phyloP scores from a whole-genome alignment of 768 basidiomycete genomes.

The Fibroporia radiculosa region DNA sequence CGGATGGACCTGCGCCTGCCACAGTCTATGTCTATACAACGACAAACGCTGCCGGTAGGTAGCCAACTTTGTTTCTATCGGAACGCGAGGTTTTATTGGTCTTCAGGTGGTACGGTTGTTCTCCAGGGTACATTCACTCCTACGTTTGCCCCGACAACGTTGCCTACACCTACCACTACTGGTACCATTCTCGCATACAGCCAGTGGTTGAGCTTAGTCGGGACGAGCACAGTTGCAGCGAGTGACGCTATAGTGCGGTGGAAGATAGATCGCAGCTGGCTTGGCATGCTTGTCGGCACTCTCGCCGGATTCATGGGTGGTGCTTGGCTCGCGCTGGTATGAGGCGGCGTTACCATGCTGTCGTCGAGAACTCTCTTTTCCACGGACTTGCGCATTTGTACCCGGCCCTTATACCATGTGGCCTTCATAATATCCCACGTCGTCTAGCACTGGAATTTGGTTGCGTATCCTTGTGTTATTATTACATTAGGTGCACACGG shows the following conservation, averaged over 20 bases:
- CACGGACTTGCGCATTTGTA: not conserved
- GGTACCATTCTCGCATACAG: constrained; percentile 27
- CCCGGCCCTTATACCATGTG: no score
- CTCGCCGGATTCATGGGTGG: constrained; percentile 8
- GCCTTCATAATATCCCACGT: no score
- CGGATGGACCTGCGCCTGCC: constrained; percentile 3
- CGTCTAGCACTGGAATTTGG: no score
- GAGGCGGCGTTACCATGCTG: not conserved
- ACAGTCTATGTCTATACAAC: constrained; percentile 28
- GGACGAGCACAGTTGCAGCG: constrained; percentile 19
- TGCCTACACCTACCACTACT: constrained; percentile 11
- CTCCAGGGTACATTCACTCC: constrained; percentile 27
- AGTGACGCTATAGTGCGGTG: constrained; percentile 1
- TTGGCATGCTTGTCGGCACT: constrained; percentile 1
- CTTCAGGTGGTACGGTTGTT: constrained; percentile 15
- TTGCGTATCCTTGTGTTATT: no score
- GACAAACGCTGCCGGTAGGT: constrained; percentile 24
- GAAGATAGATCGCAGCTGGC: constrained; percentile 4
- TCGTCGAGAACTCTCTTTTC: not conserved
- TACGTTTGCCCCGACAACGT: constrained; percentile 18
- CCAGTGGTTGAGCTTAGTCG: constrained; percentile 21
- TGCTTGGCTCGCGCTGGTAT: constrained; percentile 9
- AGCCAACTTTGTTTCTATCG: not conserved
- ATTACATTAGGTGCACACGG: no score
- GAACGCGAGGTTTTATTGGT: not conserved